Conservation (phyloP, 2,329 filamentous ascomycete genomes). For the Neocucurbitaria cava region DNA sequence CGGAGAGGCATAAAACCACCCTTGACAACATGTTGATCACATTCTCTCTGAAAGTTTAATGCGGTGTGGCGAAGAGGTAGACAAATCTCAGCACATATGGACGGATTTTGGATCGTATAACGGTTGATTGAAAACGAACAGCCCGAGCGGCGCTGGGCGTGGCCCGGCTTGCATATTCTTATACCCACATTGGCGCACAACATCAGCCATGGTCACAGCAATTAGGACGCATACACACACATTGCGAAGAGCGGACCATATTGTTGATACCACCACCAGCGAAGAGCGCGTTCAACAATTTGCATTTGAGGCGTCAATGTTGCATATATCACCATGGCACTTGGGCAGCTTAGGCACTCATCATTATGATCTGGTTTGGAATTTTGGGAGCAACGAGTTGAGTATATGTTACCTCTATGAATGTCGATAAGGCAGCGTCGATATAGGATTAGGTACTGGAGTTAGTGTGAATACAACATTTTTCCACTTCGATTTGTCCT, state of each 20-base stretch:
- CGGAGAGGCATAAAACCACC: constrained; percentile 18
- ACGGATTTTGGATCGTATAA: background rate
- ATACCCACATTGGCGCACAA: background rate
- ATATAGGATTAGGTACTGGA: background rate
- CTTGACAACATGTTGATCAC: constrained; percentile 6
- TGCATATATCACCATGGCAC: background rate
- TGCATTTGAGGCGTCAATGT: background rate
- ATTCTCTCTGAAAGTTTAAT: constrained; percentile 5
- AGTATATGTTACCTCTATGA: background rate
- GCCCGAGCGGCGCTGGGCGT: background rate
- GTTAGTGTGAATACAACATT: background rate
- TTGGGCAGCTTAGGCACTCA: background rate
- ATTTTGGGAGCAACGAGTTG: background rate
- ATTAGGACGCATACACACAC: background rate
- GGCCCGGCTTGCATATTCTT: background rate
- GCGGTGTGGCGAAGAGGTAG: background rate
- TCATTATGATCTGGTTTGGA: background rate
- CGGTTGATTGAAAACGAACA: background rate
- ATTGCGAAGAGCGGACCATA: background rate
- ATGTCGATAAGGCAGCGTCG: background rate
- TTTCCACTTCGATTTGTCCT: background rate
- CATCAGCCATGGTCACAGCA: background rate
- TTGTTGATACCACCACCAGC: background rate
- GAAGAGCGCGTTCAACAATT: background rate
- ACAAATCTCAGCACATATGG: background rate